These are phyloP conservation scores for Ceratorhiza oryzae-sativae DNA, from an alignment of 1,284 basidiomycete genomes.

Conservation along the genomic window DNA sequence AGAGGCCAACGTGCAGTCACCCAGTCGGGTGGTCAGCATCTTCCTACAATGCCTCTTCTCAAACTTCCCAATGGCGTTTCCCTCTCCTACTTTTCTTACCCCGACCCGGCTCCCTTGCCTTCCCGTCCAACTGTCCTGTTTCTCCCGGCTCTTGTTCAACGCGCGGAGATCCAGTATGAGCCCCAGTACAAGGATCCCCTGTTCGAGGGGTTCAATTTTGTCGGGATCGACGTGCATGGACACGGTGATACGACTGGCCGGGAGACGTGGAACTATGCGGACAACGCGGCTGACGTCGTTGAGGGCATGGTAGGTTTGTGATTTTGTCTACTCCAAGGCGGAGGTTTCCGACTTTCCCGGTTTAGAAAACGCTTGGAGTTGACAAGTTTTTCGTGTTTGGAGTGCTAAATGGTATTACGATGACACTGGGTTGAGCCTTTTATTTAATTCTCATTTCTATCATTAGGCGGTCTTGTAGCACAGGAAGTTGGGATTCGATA, in stretches of 20 bases:
- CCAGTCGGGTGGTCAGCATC: no score
- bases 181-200: slow-evolving; percentile 11
- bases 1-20: no score
- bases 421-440: background rate
- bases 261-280: slow-evolving; percentile 6
- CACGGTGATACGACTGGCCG: slow-evolving; percentile 33
- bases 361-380: slow-evolving; percentile 10
- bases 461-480: slow-evolving; percentile 6
- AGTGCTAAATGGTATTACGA: slow-evolving; percentile 1
- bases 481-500: slow-evolving; percentile 16
- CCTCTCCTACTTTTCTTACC: slow-evolving; percentile 18
- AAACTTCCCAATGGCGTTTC: slow-evolving; percentile 10
- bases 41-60: slow-evolving; percentile 22
- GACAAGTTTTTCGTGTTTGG: slow-evolving; percentile 26
- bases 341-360: background rate
- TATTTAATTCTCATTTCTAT: background rate
- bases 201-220: slow-evolving; percentile 21
- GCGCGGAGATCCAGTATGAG: slow-evolving; percentile 5
- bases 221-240: slow-evolving; percentile 27
- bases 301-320: slow-evolving; percentile 25
- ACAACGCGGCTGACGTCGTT: slow-evolving; percentile 22
- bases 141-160: slow-evolving; percentile 1
- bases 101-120: background rate
- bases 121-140: slow-evolving; percentile 18
- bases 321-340: background rate